A percentile compares a stretch with the other conserved stretches of the same genome.
These are phyloP conservation scores for Acorus calamus DNA, from an alignment of 106 monocot genomes.

Conservation along the genomic window DNA sequence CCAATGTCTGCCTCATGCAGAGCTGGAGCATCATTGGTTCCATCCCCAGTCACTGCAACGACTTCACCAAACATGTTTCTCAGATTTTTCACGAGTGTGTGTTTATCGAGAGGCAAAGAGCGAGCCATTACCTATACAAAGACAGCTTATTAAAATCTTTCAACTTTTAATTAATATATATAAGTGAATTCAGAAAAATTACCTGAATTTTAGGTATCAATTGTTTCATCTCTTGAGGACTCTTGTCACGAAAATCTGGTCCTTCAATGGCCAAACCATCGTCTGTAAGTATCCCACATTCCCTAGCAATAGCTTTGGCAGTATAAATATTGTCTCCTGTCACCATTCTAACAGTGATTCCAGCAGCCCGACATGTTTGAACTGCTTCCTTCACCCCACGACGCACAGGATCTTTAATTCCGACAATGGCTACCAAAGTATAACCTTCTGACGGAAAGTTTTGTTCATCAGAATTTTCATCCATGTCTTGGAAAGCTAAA, in stretches of 20 bases:
- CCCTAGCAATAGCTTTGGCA: conserved; percentile 91
- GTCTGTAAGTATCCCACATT: conserved; percentile 89
- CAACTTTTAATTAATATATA: background rate
- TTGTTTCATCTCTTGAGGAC: conserved; percentile 52
- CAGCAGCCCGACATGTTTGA: conserved; percentile 64
- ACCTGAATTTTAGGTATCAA: conserved; percentile 91
- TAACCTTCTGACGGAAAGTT: conserved; percentile 72
- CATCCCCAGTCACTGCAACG: conserved; percentile 95
- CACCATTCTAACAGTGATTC: conserved; percentile 90
- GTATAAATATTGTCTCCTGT: conserved; percentile 96
- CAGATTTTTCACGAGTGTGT: conserved; percentile 69
- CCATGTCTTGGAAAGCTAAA: conserved; percentile 67
- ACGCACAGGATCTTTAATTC: conserved; percentile 92
- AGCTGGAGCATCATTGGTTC: conserved; percentile 97
- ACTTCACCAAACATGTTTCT: conserved; percentile 65
- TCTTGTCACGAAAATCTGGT: conserved; percentile 63
- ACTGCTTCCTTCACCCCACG: conserved; percentile 86
- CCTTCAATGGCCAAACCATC: conserved; percentile 88
- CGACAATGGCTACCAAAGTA: conserved; percentile 77
- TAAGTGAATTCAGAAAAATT: background rate
- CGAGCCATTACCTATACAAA: conserved; percentile 79
- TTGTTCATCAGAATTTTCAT: conserved; percentile 15
- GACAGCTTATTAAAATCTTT: background rate
- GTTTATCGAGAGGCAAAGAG: conserved; percentile 88
- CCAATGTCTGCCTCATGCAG: conserved; percentile 93